phyloP scores from a whole-genome alignment of 2,329 filamentous ascomycete species.

The Coniella vitis region DNA sequence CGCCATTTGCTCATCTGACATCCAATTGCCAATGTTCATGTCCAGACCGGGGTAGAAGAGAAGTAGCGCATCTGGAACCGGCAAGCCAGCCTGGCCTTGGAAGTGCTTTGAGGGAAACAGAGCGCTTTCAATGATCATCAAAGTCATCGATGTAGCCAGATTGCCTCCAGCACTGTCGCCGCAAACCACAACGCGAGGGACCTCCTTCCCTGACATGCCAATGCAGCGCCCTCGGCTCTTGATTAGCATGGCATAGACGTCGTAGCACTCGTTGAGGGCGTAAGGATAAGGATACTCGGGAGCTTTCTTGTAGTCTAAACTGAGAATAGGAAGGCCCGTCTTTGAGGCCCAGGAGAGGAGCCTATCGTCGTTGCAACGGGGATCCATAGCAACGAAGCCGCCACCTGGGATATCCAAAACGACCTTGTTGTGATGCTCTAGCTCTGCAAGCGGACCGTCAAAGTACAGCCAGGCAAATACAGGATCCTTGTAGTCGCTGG shows the following conservation, averaged over 20 bases:
- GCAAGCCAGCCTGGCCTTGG: conserved; percentile 53
- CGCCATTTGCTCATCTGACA: conserved; percentile 96
- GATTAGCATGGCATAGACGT: conserved; percentile 72
- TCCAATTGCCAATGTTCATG: conserved; percentile 98
- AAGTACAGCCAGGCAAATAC: conserved; percentile 90
- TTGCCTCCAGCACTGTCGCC: conserved; percentile 82
- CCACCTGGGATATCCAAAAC: conserved; percentile 89
- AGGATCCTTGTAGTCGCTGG: conserved; percentile 77
- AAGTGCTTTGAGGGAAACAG: conserved; percentile 49
- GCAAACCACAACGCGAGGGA: conserved; percentile 64
- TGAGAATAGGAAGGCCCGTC: conserved; percentile 80
- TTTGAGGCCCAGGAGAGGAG: conserved; percentile 87
- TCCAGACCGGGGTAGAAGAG: conserved; percentile 87
- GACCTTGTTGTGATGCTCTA: conserved; percentile 69
- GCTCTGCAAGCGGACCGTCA: conserved; percentile 73
- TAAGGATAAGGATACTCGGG: conserved; percentile 82
- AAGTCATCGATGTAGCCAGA: conserved; percentile 68
- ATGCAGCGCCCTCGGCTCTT: conserved; percentile 67
- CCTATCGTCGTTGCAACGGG: conserved; percentile 90
- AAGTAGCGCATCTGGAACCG: conserved; percentile 71
- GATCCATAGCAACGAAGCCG: conserved; percentile 94
- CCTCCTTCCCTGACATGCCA: conserved; percentile 59
- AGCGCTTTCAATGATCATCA: conserved; percentile 82
- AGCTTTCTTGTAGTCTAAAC: conserved; percentile 84
- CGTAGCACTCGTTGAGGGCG: conserved; percentile 80